Evolutionary conservation across 768 basidiomycete species (phyloP).

Genomic region (Kwoniella bestiolae): DNA sequence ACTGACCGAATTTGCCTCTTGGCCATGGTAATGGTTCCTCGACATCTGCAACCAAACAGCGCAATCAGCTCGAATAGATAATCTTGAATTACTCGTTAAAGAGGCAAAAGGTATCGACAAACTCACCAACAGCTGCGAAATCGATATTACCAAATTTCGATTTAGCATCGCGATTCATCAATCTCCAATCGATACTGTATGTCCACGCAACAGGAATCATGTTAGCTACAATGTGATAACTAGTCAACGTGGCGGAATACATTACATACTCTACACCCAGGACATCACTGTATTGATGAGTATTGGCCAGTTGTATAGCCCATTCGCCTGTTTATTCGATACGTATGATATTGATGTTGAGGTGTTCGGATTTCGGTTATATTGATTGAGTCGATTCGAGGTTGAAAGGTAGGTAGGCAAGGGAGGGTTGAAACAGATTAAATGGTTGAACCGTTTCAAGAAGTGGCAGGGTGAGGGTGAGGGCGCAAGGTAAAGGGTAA

Average conservation of each 20-base stretch:
- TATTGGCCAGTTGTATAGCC: conserved; percentile 37
- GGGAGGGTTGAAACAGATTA: too few species aligned
- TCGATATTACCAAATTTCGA: conserved; percentile 47
- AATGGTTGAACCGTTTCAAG: too few species aligned
- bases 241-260: not conserved
- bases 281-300: conserved; percentile 40
- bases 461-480: too few species aligned
- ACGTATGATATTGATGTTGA: not conserved
- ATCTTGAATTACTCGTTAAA: not conserved
- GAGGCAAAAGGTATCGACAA: not conserved
- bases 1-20: conserved; percentile 29
- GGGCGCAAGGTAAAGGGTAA: too few species aligned
- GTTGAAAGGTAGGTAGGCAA: too few species aligned
- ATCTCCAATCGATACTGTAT: conserved; percentile 39
- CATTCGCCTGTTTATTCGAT: conserved; percentile 30
- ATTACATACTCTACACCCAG: conserved; percentile 43
- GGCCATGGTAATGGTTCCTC: conserved; percentile 38
- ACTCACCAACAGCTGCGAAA: conserved; percentile 39
- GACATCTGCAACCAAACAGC: conserved; percentile 31
- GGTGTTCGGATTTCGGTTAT: not conserved
- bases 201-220: too few species aligned
- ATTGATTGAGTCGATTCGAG: not conserved
- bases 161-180: conserved; percentile 9
- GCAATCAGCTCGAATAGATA: not conserved
- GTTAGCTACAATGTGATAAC: too few species aligned